phyloP scores from a whole-genome alignment of 257 asterid genomes.

The Jasminum sambac region DNA sequence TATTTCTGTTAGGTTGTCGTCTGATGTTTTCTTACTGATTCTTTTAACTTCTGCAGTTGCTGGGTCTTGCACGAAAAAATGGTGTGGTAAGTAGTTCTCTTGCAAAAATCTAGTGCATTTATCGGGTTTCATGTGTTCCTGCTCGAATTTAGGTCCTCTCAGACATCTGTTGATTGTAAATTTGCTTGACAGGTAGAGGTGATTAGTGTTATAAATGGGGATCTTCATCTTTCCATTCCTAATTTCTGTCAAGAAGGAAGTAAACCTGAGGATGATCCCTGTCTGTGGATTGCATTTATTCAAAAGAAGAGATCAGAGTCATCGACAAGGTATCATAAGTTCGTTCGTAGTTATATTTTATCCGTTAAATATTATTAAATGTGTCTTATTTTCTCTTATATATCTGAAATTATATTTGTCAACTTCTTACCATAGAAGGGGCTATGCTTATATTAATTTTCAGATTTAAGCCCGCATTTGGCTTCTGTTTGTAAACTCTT shows the following conservation, averaged over 20 bases:
- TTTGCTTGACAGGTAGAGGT: slow-evolving; percentile 58
- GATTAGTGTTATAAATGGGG: slow-evolving; percentile 71
- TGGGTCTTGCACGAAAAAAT: slow-evolving; percentile 74
- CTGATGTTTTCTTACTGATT: slow-evolving; percentile 27
- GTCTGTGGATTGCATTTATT: slow-evolving; percentile 71
- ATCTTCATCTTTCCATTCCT: slow-evolving; percentile 50
- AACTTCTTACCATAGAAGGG: background rate
- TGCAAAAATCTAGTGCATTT: background rate
- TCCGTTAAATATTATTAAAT: background rate
- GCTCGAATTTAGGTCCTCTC: slow-evolving; percentile 10
- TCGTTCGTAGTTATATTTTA: background rate
- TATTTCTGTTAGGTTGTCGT: slow-evolving; percentile 9
- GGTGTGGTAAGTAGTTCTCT: slow-evolving; percentile 61
- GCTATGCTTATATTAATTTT: slow-evolving; percentile 1
- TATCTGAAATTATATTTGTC: background rate
- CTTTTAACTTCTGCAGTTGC: slow-evolving; percentile 54
- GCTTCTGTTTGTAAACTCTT: too few species aligned
- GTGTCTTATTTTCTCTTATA: background rate
- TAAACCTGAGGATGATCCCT: slow-evolving; percentile 47
- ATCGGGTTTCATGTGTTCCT: background rate
- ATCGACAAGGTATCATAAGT: slow-evolving; percentile 46
- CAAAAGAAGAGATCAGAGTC: slow-evolving; percentile 46
- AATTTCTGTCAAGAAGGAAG: slow-evolving; percentile 37
- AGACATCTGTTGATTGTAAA: slow-evolving; percentile 18
- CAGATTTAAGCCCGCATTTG: too few species aligned